phyloP scores from a whole-genome alignment of 176 grass and related monocot species.

The Musa itinerans region DNA sequence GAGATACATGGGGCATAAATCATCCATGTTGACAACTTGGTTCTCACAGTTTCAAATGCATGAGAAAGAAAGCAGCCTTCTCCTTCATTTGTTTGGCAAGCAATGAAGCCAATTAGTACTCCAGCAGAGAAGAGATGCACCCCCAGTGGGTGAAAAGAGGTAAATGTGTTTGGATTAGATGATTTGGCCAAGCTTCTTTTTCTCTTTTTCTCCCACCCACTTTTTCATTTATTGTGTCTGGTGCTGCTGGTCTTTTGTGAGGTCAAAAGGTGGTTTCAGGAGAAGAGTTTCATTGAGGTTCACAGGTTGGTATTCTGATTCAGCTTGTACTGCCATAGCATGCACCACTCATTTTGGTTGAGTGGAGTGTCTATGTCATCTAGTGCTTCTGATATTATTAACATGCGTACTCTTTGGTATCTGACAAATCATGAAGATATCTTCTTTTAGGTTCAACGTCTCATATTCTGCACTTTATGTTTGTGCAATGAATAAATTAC shows the following conservation, averaged over 20 bases:
- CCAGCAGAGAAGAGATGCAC: too few relatives aligned
- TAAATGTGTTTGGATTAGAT: background rate
- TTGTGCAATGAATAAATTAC: too few relatives aligned
- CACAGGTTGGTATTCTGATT: background rate
- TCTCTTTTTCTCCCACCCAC: background rate
- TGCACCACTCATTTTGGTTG: background rate
- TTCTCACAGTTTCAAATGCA: too few relatives aligned
- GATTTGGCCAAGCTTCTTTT: background rate
- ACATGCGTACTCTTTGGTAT: background rate
- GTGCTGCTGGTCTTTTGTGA: background rate
- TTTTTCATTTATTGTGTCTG: background rate
- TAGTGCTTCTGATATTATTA: background rate
- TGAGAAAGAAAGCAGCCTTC: too few relatives aligned
- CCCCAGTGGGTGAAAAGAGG: background rate
- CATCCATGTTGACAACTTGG: too few relatives aligned
- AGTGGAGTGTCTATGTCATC: background rate
- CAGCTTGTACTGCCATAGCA: background rate
- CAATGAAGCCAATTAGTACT: too few relatives aligned
- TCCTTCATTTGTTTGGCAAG: too few relatives aligned
- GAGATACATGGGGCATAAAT: too few relatives aligned
- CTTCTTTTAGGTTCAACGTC: too few relatives aligned
- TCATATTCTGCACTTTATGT: too few relatives aligned
- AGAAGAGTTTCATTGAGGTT: background rate
- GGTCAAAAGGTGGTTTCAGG: background rate
- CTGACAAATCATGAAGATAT: too few relatives aligned